Evolutionary conservation across 2,329 filamentous ascomycete species (phyloP), one percentile per base, ranked within the genome.

Genomic region (Hymenoscyphus fraxineus): DNA sequence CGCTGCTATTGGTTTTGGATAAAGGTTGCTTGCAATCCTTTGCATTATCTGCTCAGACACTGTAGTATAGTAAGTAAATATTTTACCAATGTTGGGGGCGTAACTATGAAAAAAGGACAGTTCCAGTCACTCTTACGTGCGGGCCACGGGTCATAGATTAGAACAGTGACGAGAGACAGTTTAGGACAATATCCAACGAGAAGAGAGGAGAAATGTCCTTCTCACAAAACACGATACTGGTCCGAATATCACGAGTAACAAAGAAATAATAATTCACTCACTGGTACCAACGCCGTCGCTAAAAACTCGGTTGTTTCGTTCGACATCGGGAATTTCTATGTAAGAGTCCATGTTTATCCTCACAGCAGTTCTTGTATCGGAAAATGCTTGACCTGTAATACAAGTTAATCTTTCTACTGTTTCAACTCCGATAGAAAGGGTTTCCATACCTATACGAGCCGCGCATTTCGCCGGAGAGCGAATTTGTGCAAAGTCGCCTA

Each of bases 211-310:
- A 27, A 27, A 27, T 27, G 27, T 27, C 35, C 35, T 6, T 35
- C 6, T 35, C 35, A 9, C 35, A 35, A 1, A 35, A 35, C 1
- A 51, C 15, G 15, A 51, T 51, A 51, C 13, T 16, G 19, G 7
- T 16, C 13, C 13, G 19, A 12, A 16, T 12, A 22, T 51, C 44
- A 16, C 13, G 19, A 16, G 13, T 51, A 51, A 51, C 19, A 16
- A 6, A 27, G 27, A 51, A 13, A 22, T 51, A 13, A 3, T 51
- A n/a, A 51, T 7, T 59, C 15, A 47, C 58, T 40, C 16, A 61
- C 60, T 56, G 5, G 86, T 92, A 0, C 92, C 92, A 0, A 91
- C 88, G 1, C 92, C 92, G 72, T 95, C 92, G 66, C 89, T 93
- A 73, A 95, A 96, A 0, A 88, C 81, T 4, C 87, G 82, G 0